These are phyloP conservation scores for Ophiostoma triangulosporum DNA, from an alignment of 2,329 filamentous ascomycete species.

Conservation along the genomic window DNA sequence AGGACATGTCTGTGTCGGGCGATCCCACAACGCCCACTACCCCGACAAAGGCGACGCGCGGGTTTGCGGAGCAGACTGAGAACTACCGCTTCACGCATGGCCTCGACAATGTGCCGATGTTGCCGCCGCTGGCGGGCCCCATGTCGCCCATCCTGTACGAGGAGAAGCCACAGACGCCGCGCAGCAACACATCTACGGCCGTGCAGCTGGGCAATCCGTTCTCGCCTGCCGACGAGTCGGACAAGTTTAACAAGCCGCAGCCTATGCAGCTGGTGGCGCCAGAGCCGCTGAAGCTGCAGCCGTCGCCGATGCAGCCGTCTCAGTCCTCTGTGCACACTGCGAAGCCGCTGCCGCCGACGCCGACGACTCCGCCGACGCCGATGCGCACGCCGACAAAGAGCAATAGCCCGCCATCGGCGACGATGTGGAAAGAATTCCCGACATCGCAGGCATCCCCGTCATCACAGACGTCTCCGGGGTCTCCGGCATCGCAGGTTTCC, in stretches of 20 bases:
- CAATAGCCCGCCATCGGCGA: not conserved
- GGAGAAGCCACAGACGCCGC: not conserved
- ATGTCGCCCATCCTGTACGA: not conserved
- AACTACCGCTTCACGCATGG: not conserved
- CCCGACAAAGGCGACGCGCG: not conserved
- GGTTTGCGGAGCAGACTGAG: not conserved
- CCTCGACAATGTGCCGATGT: not conserved
- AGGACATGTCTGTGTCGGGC: not conserved
- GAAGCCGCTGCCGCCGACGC: not conserved
- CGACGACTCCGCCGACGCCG: constrained; percentile 2
- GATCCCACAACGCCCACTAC: not conserved
- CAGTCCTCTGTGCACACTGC: not conserved
- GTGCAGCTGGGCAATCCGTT: not conserved
- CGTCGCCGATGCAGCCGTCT: not conserved
- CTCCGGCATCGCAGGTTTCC: too few species aligned
- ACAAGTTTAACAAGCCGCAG: not conserved
- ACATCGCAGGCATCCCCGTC: too few species aligned
- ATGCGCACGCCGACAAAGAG: constrained; percentile 7
- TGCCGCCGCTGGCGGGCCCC: not conserved
- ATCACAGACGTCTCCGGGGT: too few species aligned
- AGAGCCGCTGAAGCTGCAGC: not conserved
- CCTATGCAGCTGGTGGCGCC: too few species aligned
- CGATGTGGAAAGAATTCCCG: constrained; percentile 27
- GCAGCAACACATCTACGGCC: not conserved
- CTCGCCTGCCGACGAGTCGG: not conserved